Evolutionary conservation across 1,284 basidiomycete genomes (phyloP), one percentile per base, ranked within the genome.

Genomic region (Ustilago hordei): DNA sequence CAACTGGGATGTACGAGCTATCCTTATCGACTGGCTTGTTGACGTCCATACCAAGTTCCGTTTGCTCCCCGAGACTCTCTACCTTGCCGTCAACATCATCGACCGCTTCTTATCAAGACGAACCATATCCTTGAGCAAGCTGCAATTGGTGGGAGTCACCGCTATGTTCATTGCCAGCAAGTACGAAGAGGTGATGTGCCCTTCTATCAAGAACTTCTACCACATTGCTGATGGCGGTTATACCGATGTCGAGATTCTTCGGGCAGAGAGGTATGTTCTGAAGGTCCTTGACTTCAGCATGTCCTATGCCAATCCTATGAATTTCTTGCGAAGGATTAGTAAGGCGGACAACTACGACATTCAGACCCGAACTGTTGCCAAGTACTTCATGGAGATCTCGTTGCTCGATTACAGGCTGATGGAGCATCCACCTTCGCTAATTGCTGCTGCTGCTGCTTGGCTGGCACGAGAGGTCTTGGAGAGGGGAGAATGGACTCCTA

Each of bases 21-120:
- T 98, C 77, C 90, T 99, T 38, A 92, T 93, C 72, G 96, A 99
- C 89, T 98, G 96, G 97, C 90, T 99, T 69, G 92, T 99, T 78
- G 95, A 98, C 88, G 93, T 98, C 28, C 96, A 99, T 87, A 90
- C 91, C 78, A 94, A 95, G 81, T 98, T 98, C 89, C 92, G 92
- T 67, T 90, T 99, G 19, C 90, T 97, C 8, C 95, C 95, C 9
- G 96, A 99, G 88, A 98, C 96, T 0, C 91, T 99, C 57, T 98
- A 96, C 89, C 91, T 99, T 67, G 92, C 93, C 75, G 89, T 94
- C 84, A 98, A 99, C 89, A 92, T 98, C 84, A 93, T 98, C 83
- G 97, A 99, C 87, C 94, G 96, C 59, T 98, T 99, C 90, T 91
- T 98, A 32, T 95, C 94, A 3, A 89, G 91, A 1, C 93, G 95